A percentile compares a stretch with the other conserved stretches of the same genome.
These are phyloP conservation scores for Symbiodinium pilosum DNA, from an alignment of 73 alveolate species.

Conservation along the genomic window DNA sequence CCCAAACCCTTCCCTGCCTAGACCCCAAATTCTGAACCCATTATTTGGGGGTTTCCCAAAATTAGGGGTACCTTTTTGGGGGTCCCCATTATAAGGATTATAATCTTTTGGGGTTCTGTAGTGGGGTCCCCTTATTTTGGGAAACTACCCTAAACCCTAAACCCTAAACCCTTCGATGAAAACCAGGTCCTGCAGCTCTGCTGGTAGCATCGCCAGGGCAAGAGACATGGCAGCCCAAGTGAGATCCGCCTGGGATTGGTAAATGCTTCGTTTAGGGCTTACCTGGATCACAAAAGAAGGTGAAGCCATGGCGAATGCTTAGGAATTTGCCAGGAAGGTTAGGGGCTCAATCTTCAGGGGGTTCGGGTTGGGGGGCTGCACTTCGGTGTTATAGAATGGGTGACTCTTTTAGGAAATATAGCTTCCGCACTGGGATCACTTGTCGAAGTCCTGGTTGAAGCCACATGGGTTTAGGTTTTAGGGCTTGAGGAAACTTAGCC, in stretches of 20 bases:
- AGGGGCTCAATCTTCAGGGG: not conserved
- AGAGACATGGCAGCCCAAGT: constrained; percentile 54
- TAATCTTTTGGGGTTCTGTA: no score
- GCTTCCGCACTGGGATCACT: no score
- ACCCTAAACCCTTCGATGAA: no score
- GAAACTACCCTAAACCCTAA: no score
- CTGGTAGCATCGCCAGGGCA: constrained; percentile 67
- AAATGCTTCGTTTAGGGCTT: not conserved
- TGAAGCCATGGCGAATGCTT: not conserved
- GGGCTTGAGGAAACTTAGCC: not conserved
- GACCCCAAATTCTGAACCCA: not conserved
- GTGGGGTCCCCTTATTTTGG: no score
- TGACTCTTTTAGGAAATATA: no score
- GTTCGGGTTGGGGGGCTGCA: not conserved
- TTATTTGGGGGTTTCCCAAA: not conserved
- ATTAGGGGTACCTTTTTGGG: not conserved
- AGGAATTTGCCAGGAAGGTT: not conserved
- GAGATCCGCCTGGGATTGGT: constrained; percentile 74
- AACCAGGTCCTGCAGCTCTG: constrained; percentile 26
- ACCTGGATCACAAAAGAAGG: not conserved
- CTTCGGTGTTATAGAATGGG: no score
- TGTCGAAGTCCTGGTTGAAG: no score
- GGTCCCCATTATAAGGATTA: no score
- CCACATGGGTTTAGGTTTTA: not conserved
- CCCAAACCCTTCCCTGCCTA: not conserved